Base-by-base conservation (phyloP, 2,329 filamentous ascomycete genomes). In the Acephala macrosclerotiorum region DNA sequence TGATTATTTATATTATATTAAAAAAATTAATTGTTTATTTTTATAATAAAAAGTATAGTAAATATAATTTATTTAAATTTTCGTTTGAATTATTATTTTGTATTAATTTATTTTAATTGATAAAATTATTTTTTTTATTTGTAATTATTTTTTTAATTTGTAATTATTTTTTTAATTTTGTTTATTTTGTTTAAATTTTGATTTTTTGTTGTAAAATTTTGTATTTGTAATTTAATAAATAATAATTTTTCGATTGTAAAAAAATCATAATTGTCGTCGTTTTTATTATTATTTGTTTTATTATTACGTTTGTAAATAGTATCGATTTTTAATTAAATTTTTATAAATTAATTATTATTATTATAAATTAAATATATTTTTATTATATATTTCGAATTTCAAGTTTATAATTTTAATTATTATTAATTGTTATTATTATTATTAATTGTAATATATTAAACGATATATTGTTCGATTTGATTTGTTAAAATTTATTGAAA, bases 331-430 rank as follows among this genome's bases (percentile, higher is more conserved):
- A n/a, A 35, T 62, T 20, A 69, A 33, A 67, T 60, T n/a, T 58
- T 58, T 42, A 64, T n/a, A 67, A 26, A 55, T 70, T 51, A 67
- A 57, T 67, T 57, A 69, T 38, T 51, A 45, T 60, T 62, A 40
- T 65, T 68, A 69, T 55, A 20, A 69, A 58, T 59, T 11, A 64
- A 70, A 69, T 29, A 68, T 63, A 59, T 68, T 66, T 56, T 66
- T 29, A 61, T 22, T 59, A 45, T 63, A 45, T 68, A 71, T 66
- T 63, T 71, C 63, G 66, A 45, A 65, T 68, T 64, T 57, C 53
- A 63, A 49, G 63, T 29, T 35, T 45, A 63, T 67, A 33, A 51
- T 63, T 45, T 47, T 60, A 40, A 59, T 22, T 33, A 65, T 66
- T 58, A 62, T 65, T 58, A 64, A 59, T 61, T n/a, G n/a, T n/a